These are phyloP conservation scores for Thymus quinquecostatus DNA, from an alignment of 257 asterid genomes.

Conservation along the genomic window DNA sequence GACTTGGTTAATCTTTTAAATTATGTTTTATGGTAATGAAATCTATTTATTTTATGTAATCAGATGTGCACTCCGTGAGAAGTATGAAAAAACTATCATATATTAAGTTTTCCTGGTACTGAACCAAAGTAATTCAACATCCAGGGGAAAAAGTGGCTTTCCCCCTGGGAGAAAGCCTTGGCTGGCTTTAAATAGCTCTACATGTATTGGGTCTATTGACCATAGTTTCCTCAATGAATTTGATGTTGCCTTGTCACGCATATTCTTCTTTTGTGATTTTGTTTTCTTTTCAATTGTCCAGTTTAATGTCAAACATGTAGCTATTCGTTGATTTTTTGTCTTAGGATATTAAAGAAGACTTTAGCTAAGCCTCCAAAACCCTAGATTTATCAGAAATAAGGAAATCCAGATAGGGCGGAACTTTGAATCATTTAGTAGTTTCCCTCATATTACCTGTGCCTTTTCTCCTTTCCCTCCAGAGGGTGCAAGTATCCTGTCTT, in stretches of 20 bases:
- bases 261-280: not conserved
- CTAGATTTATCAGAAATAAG: not conserved
- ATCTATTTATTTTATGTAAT: not conserved
- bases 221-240: not conserved
- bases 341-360: not conserved
- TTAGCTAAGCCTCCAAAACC: not conserved
- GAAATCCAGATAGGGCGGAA: not conserved
- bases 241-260: not conserved
- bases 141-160: not conserved
- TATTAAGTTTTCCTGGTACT: not conserved
- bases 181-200: not conserved
- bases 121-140: not conserved
- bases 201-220: not conserved
- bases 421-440: not conserved
- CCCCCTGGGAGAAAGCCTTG: not conserved
- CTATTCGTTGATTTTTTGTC: conserved; percentile 1
- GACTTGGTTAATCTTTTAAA: not conserved
- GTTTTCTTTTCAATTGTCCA: not conserved
- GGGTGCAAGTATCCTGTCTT: conserved; percentile 10
- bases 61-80: not conserved
- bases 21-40: not conserved
- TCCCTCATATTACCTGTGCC: not conserved
- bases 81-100: not conserved
- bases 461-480: not conserved
- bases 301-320: not conserved